Base-by-base conservation (phyloP, 495 filamentous ascomycete species). In the Pyronema domesticum region DNA sequence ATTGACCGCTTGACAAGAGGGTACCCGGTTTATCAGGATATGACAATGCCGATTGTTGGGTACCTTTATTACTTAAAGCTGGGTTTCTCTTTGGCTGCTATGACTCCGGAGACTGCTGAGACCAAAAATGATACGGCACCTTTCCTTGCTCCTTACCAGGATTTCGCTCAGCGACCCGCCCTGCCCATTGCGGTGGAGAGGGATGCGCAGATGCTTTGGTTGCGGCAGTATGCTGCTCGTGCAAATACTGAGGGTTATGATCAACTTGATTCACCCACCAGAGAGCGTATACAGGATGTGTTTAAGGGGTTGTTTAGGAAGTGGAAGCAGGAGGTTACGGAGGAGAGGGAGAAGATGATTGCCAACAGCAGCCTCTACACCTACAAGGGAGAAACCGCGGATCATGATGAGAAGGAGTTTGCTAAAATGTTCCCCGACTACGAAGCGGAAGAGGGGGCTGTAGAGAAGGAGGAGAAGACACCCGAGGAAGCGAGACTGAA, bases 31-130 rank as follows among this genome's bases (percentile, higher is more conserved):
- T 96, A 94, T 59, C 82, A 85, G 53, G 91, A 99, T 66, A 73
- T 96, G 47, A 82, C 82, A 0, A 73, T 74, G 46, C 89, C 89
- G 2, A 70, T 86, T 40, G 73, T 89, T 55, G 85, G 82, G 45
- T 87, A 95, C 59, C 73, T 96, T 7, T 78, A 83, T 52, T 81
- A 85, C 53, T 72, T 99, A 9, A 81, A 83, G 57, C 65, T 89
- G 54, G 86, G 88, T 10, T 63, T 94, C 34, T 81, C 75, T 13
- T 67, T 94, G 33, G 72, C 73, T 37, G 72, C 60, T 33, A 62
- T 72, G 40, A 58, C 67, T n/a, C 55, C 57, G 6, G 56, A 63
- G 4, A 13, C 3, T 11, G 13, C 6, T 3, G 1, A 8, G 23
- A 18, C 23, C 2, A 30, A 50, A 3, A 42, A 30, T 14, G 30